These are phyloP conservation scores for Lasiosphaeria ovina DNA, from an alignment of 495 filamentous ascomycete genomes.

Conservation along the genomic window DNA sequence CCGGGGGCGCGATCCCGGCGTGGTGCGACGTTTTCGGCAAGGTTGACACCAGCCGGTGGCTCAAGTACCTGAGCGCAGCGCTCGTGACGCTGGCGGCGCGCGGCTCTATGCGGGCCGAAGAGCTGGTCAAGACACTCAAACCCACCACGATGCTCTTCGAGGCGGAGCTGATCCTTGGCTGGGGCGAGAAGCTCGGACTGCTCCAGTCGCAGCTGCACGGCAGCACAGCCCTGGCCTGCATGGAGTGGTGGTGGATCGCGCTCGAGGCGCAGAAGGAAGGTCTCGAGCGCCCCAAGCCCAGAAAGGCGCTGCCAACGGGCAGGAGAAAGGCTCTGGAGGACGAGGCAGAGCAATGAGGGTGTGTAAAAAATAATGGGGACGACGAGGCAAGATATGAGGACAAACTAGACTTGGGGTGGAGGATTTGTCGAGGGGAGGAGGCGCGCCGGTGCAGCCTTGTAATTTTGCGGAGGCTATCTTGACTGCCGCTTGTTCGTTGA, in stretches of 20 bases:
- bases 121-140: constrained; percentile 54
- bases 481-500: no score
- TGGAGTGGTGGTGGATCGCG: constrained; percentile 71
- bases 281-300: constrained; percentile 13
- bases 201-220: constrained; percentile 31
- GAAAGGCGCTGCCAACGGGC: constrained; percentile 15
- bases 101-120: constrained; percentile 53
- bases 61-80: constrained; percentile 57
- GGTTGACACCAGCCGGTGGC: constrained; percentile 63
- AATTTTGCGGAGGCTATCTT: no score
- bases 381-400: no score
- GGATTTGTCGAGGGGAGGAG: no score
- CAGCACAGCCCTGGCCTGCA: constrained; percentile 47
- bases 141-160: constrained; percentile 68
- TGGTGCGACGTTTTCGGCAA: constrained; percentile 78
- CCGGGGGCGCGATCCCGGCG: constrained; percentile 56
- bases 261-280: constrained; percentile 30
- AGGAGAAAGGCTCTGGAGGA: constrained; percentile 1
- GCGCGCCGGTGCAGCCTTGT: no score
- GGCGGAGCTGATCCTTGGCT: constrained; percentile 61
- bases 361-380: neutral
- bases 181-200: constrained; percentile 55
- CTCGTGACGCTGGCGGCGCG: constrained; percentile 58
- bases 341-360: constrained; percentile 4
- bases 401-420: no score